These are phyloP conservation scores for bread wheat (Triticum aestivum) DNA, from an alignment of 176 grass and related monocot species.

Conservation along the genomic window IWGSC_CS_RefSeq_v2.1 NC_057806.1:109043725-109044224, in stretches of 20 bases:
- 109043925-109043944: conserved; percentile 92
- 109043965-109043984: conserved; percentile 88
- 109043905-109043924: conserved; percentile 92
- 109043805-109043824: conserved; percentile 73
- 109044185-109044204: conserved; percentile 90
- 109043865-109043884: conserved; percentile 80
- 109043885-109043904: conserved; percentile 81
- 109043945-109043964: conserved; percentile 86
- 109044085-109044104: conserved; percentile 85
- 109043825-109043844: conserved; percentile 83
- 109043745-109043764: conserved; percentile 93
- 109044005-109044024: conserved; percentile 83
- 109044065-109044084: conserved; percentile 75
- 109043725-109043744: conserved; percentile 89
- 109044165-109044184: conserved; percentile 96
- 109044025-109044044: conserved; percentile 89
- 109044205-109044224: conserved; percentile 82
- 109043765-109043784: conserved; percentile 67
- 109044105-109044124: conserved; percentile 79
- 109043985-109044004: conserved; percentile 97
- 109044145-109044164: conserved; percentile 89
- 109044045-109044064: conserved; percentile 82
- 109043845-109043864: conserved; percentile 90
- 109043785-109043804: conserved; percentile 79
- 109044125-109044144: conserved; percentile 77